Conservation (phyloP, 2,329 filamentous ascomycete genomes). For the Pezicula radicicola region DNA sequence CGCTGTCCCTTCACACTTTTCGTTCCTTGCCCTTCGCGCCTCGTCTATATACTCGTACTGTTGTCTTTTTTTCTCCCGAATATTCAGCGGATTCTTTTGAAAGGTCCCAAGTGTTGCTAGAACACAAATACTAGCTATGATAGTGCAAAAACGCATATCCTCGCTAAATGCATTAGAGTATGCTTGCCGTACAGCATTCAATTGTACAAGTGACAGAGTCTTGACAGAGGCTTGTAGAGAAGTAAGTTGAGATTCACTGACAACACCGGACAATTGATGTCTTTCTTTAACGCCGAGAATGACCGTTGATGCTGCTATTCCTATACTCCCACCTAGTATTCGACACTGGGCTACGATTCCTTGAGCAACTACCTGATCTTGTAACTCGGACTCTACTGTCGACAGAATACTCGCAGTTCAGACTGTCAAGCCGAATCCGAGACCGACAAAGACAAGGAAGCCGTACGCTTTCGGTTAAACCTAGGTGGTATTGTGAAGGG, state of each 20-base stretch:
- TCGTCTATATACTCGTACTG: constrained; percentile 1
- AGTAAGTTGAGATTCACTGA: constrained; percentile 1
- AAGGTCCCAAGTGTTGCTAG: constrained; percentile 6
- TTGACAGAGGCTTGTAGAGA: neutral
- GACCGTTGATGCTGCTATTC: constrained; percentile 53
- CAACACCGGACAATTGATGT: neutral
- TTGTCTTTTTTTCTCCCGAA: constrained; percentile 1
- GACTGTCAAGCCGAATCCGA: constrained; percentile 48
- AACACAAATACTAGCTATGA: constrained; percentile 7
- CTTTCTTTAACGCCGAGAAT: constrained; percentile 41
- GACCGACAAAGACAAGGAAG: constrained; percentile 52
- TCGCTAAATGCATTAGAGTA: constrained; percentile 8
- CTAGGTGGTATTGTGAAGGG: neutral
- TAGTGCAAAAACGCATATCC: constrained; percentile 5
- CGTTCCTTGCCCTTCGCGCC: neutral
- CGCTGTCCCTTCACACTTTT: neutral
- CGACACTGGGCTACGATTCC: constrained; percentile 56
- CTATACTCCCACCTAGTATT: constrained; percentile 55
- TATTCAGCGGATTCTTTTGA: constrained; percentile 1
- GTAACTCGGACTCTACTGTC: constrained; percentile 45
- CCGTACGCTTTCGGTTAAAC: constrained; percentile 33
- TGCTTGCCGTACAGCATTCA: constrained; percentile 4
- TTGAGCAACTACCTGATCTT: constrained; percentile 46
- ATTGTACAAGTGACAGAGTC: neutral
- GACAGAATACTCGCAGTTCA: constrained; percentile 43